Evolutionary conservation across 75 land plant species (phyloP), one percentile per base, ranked within the genome.

Genomic region (Adiantum capillusveneris): DNA sequence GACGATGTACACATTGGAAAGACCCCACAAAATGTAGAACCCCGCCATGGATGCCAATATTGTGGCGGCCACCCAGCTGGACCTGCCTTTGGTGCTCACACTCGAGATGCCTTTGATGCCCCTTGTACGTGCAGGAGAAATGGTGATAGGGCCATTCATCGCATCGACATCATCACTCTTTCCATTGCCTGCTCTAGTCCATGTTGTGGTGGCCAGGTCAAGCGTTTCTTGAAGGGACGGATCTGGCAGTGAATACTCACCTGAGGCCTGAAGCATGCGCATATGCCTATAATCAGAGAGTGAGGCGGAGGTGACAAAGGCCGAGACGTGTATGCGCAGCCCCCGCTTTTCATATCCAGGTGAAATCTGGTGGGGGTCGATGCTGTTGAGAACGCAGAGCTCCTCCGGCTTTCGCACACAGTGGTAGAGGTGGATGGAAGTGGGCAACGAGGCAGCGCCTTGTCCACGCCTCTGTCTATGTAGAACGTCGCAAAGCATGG

Each of bases 401-500:
- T 56, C 57, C 57, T 56, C 16, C 17, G 57, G 57, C 18, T 25
- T 56, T 18, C 57, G 22, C 31, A 56, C 34, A n/a, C 57, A 56
- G 18, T 56, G 57, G 18, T 56, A 56, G 57, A 56, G 24, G n/a
- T 21, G 24, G 57, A 56, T 56, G 57, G 57, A 56, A 5, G 29
- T 56, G n/a, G 57, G 57, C n/a, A 56, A 18, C n/a, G n/a, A n/a
- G n/a, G n/a, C n/a, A n/a, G n/a, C n/a, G n/a, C n/a, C n/a, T 5
- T 56, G 7, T 17, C 6, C 7, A 18, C 27, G 9, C 46, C 59
- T 27, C 39, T 58, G 53, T 14, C 69, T 62, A 28, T 58, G 48
- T 44, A 67, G 25, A 6, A 67, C 11, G 46, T 67, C 69, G 14
- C 50, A 29, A 26, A 67, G 52, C 20, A 67, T 59, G 12, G 62